phyloP scores from a whole-genome alignment of 2,329 filamentous ascomycete species.

The Pestalotiopsis sp. region DNA sequence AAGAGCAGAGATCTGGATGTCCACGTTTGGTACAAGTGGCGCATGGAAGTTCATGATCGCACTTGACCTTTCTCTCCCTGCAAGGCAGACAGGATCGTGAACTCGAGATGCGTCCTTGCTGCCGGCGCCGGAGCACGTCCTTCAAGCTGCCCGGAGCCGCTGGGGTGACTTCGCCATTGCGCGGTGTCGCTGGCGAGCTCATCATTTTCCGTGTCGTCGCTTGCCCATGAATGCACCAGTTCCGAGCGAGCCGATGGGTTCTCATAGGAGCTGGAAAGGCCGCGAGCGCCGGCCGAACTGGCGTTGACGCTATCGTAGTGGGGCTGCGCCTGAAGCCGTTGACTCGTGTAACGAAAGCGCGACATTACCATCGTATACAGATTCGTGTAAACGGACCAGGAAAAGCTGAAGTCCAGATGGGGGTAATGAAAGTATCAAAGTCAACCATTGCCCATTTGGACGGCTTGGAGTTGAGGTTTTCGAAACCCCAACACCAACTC shows the following conservation, averaged over 20 bases:
- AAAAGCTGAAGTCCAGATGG: no score
- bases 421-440: no score
- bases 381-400: not conserved
- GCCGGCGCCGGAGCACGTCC: not conserved
- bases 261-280: not conserved
- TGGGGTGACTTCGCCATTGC: not conserved
- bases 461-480: no score
- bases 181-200: not conserved
- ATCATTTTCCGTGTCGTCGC: not conserved
- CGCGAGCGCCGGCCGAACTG: not conserved
- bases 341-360: not conserved
- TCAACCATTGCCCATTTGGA: no score
- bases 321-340: not conserved
- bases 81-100: not conserved
- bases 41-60: not conserved
- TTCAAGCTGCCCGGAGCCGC: not conserved
- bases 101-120: not conserved
- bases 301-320: not conserved
- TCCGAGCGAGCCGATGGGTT: not conserved
- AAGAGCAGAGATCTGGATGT: not conserved
- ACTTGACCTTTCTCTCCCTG: constrained; percentile 3
- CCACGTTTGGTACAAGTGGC: not conserved
- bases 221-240: not conserved
- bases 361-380: not conserved
- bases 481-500: no score